These are phyloP conservation scores for Globisporangium ultimum DNA, from an alignment of 352 stramenopile species.

Conservation along the genomic window DNA sequence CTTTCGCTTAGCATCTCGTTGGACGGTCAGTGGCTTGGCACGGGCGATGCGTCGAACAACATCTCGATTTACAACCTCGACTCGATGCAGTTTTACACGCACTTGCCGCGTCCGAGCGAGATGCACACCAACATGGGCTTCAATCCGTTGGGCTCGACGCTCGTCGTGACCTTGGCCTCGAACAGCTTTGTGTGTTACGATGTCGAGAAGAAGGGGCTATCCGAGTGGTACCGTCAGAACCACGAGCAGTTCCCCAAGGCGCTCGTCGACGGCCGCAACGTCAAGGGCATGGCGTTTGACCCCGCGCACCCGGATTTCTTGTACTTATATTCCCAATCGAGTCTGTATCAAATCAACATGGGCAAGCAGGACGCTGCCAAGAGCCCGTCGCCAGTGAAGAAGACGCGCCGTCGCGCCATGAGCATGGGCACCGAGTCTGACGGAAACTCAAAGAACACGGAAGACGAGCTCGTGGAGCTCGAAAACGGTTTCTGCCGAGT, in stretches of 20 bases:
- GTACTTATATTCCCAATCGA: constrained; percentile 79
- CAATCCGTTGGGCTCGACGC: constrained; percentile 66
- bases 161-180: constrained; percentile 78
- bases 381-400: constrained; percentile 31
- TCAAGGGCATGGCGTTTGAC: constrained; percentile 83
- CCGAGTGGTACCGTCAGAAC: constrained; percentile 68
- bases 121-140: constrained; percentile 83
- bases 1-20: constrained; percentile 71
- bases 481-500: constrained; percentile 70
- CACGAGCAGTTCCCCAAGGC: constrained; percentile 72
- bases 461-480: constrained; percentile 59
- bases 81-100: constrained; percentile 81
- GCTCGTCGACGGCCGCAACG: constrained; percentile 63
- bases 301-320: constrained; percentile 68
- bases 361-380: constrained; percentile 25
- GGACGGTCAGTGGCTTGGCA: constrained; percentile 80
- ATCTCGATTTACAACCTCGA: constrained; percentile 83
- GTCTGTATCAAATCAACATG: constrained; percentile 85
- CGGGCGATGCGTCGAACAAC: constrained; percentile 63
- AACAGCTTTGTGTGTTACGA: constrained; percentile 87
- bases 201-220: constrained; percentile 75
- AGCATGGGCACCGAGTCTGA: constrained; percentile 66
- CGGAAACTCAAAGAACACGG: constrained; percentile 33
- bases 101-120: constrained; percentile 54
- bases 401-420: constrained; percentile 41